These are phyloP conservation scores for Hemerocallis citrina DNA, from an alignment of 106 monocot genomes.

Conservation along the genomic window DNA sequence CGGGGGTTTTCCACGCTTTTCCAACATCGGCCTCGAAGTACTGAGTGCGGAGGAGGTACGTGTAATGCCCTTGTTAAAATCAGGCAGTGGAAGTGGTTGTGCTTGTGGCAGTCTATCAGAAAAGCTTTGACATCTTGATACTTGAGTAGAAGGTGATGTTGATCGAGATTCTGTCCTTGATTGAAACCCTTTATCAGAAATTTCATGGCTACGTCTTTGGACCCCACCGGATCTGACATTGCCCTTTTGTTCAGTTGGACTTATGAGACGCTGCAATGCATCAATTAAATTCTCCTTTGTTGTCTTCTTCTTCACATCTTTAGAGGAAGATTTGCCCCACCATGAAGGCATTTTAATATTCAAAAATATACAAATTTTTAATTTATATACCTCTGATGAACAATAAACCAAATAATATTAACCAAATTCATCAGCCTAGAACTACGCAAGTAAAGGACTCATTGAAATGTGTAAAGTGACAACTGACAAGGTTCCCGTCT, in stretches of 20 bases:
- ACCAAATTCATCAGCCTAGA: neutral
- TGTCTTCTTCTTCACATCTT: constrained; percentile 74
- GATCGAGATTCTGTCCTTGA: constrained; percentile 75
- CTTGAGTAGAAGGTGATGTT: constrained; percentile 73
- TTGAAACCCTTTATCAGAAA: constrained; percentile 49
- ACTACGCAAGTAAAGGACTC: neutral
- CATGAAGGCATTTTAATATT: constrained; percentile 69
- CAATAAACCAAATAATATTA: neutral
- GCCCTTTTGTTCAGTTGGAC: constrained; percentile 55
- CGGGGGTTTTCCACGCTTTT: constrained; percentile 84
- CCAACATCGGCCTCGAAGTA: constrained; percentile 47
- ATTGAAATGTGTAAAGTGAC: neutral
- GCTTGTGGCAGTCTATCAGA: constrained; percentile 56
- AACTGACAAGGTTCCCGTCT: too few relatives aligned
- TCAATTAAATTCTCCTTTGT: constrained; percentile 77
- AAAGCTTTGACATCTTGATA: constrained; percentile 90
- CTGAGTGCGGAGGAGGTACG: constrained; percentile 42
- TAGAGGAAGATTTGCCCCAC: constrained; percentile 93
- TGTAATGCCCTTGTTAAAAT: constrained; percentile 20
- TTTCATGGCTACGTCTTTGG: constrained; percentile 31
- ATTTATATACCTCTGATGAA: neutral
- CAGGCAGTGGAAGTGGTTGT: constrained; percentile 91
- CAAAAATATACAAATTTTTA: neutral
- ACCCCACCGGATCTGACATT: constrained; percentile 31
- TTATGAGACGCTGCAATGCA: constrained; percentile 67